Conservation (phyloP, 768 basidiomycete genomes). For the Russula foetens region DNA sequence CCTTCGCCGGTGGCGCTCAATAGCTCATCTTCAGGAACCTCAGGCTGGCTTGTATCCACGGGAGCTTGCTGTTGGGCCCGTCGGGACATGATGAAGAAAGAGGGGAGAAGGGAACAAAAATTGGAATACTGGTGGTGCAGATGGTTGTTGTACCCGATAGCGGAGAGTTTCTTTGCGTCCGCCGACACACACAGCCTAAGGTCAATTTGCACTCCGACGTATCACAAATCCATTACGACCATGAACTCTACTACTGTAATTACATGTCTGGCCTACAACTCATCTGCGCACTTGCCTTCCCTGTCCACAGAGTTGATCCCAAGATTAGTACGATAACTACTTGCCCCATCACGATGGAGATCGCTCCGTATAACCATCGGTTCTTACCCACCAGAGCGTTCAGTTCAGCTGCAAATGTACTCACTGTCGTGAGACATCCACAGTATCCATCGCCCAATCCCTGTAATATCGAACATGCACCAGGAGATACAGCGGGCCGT, state of each 20-base stretch:
- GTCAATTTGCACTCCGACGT: slow-evolving; percentile 17
- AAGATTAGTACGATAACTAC: slow-evolving; percentile 61
- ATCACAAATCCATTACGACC: no score
- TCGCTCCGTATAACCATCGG: slow-evolving; percentile 52
- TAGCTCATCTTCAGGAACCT: slow-evolving; percentile 55
- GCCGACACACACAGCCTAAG: background rate
- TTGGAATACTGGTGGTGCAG: no score
- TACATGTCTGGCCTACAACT: slow-evolving; percentile 40
- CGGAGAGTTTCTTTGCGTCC: background rate
- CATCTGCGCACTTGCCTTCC: slow-evolving; percentile 35
- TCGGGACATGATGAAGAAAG: slow-evolving; percentile 29
- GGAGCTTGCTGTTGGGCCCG: slow-evolving; percentile 24
- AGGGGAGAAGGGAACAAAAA: background rate
- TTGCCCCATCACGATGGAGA: slow-evolving; percentile 44
- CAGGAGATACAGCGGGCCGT: slow-evolving; percentile 34
- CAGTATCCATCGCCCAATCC: slow-evolving; percentile 90
- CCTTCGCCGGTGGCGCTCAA: slow-evolving; percentile 51
- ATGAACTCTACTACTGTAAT: no score
- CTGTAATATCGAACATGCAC: slow-evolving; percentile 65
- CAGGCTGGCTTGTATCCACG: slow-evolving; percentile 41
- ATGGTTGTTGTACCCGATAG: background rate
- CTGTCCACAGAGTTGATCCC: slow-evolving; percentile 55
- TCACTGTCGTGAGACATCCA: slow-evolving; percentile 90
- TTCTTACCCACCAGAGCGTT: slow-evolving; percentile 45
- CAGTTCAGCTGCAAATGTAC: slow-evolving; percentile 84